Percentiles rank a stretch among this genome's conserved stretches.
Evolutionary conservation across 148 eudicot genomes (phyloP).

Genomic region (Selenicereus undatus): DNA sequence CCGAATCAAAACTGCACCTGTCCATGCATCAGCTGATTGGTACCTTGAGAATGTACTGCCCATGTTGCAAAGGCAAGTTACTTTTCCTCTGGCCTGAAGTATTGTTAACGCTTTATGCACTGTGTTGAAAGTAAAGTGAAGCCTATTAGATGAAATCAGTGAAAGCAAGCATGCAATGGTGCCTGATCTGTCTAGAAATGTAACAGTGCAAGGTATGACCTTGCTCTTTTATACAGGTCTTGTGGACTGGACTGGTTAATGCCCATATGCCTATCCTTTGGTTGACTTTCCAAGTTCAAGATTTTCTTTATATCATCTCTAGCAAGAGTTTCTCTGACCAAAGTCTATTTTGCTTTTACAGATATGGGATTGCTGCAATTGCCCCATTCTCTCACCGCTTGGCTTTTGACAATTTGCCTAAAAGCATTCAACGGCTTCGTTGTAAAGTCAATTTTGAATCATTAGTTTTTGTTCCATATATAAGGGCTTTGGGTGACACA

Average conservation of each 20-base stretch:
- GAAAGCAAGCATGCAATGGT: too few species aligned
- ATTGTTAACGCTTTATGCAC: background rate
- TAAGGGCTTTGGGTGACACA: constrained; percentile 63
- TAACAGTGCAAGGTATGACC: background rate
- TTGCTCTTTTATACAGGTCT: background rate
- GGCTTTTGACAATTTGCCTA: constrained; percentile 81
- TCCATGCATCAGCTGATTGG: constrained; percentile 90
- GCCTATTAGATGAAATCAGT: too few species aligned
- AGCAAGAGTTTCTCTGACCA: constrained; percentile 2
- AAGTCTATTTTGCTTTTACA: constrained; percentile 33
- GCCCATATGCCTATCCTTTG: background rate
- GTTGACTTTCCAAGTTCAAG: background rate
- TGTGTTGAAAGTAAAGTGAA: too few species aligned
- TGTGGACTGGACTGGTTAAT: background rate
- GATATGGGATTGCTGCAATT: constrained; percentile 88
- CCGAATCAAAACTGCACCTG: constrained; percentile 91
- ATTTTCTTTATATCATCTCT: background rate
- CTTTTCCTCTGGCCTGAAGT: background rate
- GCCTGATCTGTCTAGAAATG: too few species aligned
- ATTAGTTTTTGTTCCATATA: constrained; percentile 74
- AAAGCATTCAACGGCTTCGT: constrained; percentile 71
- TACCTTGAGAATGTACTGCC: constrained; percentile 87
- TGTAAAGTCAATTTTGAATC: constrained; percentile 95
- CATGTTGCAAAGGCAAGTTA: constrained; percentile 62
- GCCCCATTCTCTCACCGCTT: constrained; percentile 96